Evolutionary conservation across 169 alveolate species (phyloP).

Genomic region (Amoebophrya sp.): DNA sequence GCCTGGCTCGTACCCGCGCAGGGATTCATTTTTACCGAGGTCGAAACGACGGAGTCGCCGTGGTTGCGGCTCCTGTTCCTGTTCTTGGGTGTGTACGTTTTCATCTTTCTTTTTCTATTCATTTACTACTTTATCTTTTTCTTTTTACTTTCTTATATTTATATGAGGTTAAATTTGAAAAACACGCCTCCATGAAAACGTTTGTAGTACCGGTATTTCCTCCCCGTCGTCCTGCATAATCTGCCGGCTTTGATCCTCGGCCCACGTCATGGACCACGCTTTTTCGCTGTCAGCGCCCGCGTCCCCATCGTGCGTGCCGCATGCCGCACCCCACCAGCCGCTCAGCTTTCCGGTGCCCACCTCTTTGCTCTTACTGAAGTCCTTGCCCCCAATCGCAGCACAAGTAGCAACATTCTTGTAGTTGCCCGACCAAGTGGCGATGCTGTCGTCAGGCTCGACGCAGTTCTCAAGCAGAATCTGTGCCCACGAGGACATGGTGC

Average conservation of each 20-base stretch:
- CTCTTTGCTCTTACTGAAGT: background rate
- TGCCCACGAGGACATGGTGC: background rate
- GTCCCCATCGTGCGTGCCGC: background rate
- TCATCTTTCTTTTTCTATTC: no score
- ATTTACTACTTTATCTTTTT: no score
- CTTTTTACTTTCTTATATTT: no score
- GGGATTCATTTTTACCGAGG: no score
- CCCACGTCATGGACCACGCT: background rate
- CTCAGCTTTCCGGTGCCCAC: no score
- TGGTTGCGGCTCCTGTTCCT: no score
- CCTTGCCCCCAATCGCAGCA: background rate
- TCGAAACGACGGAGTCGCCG: no score
- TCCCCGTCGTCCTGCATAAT: background rate
- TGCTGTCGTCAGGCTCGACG: background rate
- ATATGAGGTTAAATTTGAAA: no score
- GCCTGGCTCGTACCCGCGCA: no score
- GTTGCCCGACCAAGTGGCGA: background rate
- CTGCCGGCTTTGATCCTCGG: background rate
- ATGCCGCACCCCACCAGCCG: background rate
- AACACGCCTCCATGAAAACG: no score
- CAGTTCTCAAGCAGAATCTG: background rate
- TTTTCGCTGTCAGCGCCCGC: background rate
- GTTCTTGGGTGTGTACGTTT: no score
- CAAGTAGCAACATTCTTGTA: background rate
- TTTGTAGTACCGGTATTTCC: background rate